These are phyloP conservation scores for Cytospora leucostoma DNA, from an alignment of 2,329 filamentous ascomycete species.

Conservation along the genomic window DNA sequence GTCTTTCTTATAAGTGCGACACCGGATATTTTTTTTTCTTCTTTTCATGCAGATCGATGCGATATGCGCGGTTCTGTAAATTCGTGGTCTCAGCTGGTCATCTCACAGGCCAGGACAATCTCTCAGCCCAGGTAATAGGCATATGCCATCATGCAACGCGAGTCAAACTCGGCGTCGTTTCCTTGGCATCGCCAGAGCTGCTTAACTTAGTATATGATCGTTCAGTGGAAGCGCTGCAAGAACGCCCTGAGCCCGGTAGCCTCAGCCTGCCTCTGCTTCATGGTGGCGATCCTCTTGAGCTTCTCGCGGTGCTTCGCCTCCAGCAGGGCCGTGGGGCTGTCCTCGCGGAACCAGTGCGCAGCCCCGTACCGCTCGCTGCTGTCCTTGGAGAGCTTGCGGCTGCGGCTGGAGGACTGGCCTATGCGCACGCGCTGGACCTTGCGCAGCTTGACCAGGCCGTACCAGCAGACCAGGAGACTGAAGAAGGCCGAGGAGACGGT, in stretches of 20 bases:
- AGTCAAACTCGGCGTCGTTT: neutral
- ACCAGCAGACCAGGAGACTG: constrained; percentile 76
- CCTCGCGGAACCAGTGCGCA: constrained; percentile 48
- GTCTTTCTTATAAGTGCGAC: neutral
- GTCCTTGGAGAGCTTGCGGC: constrained; percentile 19
- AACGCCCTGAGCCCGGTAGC: constrained; percentile 39
- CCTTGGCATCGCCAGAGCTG: neutral
- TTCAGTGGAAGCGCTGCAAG: constrained; percentile 25
- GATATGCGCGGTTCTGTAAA: neutral
- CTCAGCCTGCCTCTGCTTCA: constrained; percentile 39
- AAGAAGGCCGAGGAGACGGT: constrained; percentile 70
- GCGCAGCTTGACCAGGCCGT: constrained; percentile 80
- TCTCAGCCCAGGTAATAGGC: neutral
- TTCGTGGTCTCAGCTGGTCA: neutral
- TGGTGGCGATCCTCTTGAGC: constrained; percentile 53
- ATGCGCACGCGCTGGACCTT: constrained; percentile 88
- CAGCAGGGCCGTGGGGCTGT: constrained; percentile 52
- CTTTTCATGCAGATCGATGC: neutral
- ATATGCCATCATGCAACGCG: neutral
- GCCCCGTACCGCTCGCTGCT: constrained; percentile 17
- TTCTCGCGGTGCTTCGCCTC: constrained; percentile 58
- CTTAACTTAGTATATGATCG: neutral
- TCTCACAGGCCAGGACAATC: neutral
- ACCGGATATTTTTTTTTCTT: neutral
- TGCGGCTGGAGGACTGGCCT: constrained; percentile 37